Base-by-base conservation (phyloP, 2,329 filamentous ascomycete species). In the Zymoseptoria pseudotritici region DNA sequence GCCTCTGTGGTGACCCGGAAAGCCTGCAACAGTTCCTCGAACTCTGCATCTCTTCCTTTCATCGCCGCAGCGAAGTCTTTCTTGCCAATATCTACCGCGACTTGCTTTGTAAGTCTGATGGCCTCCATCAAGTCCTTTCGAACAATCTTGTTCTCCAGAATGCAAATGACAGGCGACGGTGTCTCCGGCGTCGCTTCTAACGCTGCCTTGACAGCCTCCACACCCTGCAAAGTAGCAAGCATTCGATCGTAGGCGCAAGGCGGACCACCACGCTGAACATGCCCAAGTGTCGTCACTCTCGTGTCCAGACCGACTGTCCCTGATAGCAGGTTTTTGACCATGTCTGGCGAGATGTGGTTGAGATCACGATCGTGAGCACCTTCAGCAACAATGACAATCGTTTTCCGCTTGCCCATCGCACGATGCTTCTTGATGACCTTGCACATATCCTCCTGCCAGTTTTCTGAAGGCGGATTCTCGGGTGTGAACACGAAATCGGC, bases 401-500 rank as follows among this genome's bases (percentile, higher is more conserved):
- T 97, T 80, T 96, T 95, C 70, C 94, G 85, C 83, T 97, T 99
- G 71, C 94, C 94, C 71, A 91, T 82, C 63, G 82, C 80, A 66
- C 94, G 87, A 77, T 97, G 94, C 86, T 94, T 70, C 60, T 69
- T 82, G 59, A 97, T 86, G 56, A 94, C 86, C 21, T 80, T 77
- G 70, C 86, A 89, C 91, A 97, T 96, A 61, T 95, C 87, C 61
- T 90, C 83, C 73, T 89, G 86, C 94, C 94, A 99, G 70, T 93
- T 88, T 63, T 90, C 86, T 61, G 86, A 82, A 53, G 91, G 90
- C 61, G 94, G 94, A 73, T 92, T 91, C 77, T 99, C 94, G 0
- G 94, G 94, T 65, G 97, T 93, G 75, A 99, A 97, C 69, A 97
- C 85, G 76, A 95, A 99, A 75, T 99, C 94, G 17, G 94, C 92